phyloP scores from a whole-genome alignment of 495 filamentous ascomycete genomes.

The Penicillium macrosclerotiorum region DNA sequence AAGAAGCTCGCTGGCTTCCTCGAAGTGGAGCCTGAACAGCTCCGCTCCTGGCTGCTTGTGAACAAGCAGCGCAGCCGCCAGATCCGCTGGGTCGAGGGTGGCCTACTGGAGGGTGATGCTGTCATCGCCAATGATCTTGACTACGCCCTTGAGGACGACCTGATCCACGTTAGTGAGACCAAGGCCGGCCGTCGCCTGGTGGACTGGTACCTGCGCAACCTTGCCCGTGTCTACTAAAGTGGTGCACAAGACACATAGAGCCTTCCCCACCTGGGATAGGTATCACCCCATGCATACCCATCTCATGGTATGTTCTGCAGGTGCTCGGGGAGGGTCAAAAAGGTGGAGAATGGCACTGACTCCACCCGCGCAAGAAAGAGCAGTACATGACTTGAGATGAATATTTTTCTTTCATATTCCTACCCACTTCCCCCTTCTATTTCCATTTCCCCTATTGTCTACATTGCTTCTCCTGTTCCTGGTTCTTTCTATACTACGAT shows the following conservation, averaged over 20 bases:
- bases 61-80: slow-evolving; percentile 99
- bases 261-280: too few species aligned
- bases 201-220: slow-evolving; percentile 98
- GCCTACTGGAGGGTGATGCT: slow-evolving; percentile 85
- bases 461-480: slow-evolving; percentile 18
- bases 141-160: slow-evolving; percentile 93
- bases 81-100: slow-evolving; percentile 88
- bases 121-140: slow-evolving; percentile 90
- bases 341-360: slow-evolving; percentile 25
- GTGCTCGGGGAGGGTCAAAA: slow-evolving; percentile 19
- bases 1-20: slow-evolving; percentile 98
- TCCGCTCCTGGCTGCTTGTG: slow-evolving; percentile 85
- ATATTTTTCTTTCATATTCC: slow-evolving; percentile 29
- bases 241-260: too few species aligned
- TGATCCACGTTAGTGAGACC: slow-evolving; percentile 97
- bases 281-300: too few species aligned
- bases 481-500: slow-evolving; percentile 21
- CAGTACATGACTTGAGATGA: slow-evolving; percentile 35
- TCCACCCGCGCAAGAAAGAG: slow-evolving; percentile 29
- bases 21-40: slow-evolving; percentile 87
- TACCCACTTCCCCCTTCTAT: slow-evolving; percentile 23
- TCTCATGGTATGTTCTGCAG: slow-evolving; percentile 5
- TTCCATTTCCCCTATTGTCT: slow-evolving; percentile 21
- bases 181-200: slow-evolving; percentile 96
- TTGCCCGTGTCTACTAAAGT: slow-evolving; percentile 81